phyloP scores from a whole-genome alignment of 495 filamentous ascomycete species.

The Aspergillus coremiiformis region DNA sequence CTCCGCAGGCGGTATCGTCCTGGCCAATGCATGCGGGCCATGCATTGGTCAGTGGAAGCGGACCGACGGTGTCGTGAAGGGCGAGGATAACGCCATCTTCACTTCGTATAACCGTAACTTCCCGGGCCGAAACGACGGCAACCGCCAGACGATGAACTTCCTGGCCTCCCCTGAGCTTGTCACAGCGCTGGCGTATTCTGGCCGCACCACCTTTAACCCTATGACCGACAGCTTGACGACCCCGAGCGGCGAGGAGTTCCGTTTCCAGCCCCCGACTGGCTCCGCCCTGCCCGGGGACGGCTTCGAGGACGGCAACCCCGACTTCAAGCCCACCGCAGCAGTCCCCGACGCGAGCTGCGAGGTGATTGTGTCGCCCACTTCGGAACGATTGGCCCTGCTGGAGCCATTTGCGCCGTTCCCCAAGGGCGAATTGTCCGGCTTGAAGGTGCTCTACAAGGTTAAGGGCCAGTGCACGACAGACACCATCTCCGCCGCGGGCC shows the following conservation, averaged over 20 bases:
- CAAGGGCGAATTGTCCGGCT: slow-evolving; percentile 56
- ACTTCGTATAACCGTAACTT: slow-evolving; percentile 99
- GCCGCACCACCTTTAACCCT: slow-evolving; percentile 92
- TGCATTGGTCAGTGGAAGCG: slow-evolving; percentile 97
- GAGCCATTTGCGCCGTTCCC: slow-evolving; percentile 90
- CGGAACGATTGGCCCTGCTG: slow-evolving; percentile 79
- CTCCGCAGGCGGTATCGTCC: slow-evolving; percentile 75
- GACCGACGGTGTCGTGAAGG: slow-evolving; percentile 73
- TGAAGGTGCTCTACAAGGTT: slow-evolving; percentile 80
- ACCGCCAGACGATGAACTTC: slow-evolving; percentile 96
- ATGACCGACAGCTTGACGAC: slow-evolving; percentile 79
- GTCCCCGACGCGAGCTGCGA: slow-evolving; percentile 48
- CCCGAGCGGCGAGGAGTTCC: slow-evolving; percentile 74
- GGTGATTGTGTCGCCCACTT: slow-evolving; percentile 75
- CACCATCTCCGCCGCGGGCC: slow-evolving; percentile 94
- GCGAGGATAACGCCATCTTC: slow-evolving; percentile 88
- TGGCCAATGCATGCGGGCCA: slow-evolving; percentile 93
- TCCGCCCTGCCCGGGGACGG: slow-evolving; percentile 66
- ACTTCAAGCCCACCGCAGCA: slow-evolving; percentile 64
- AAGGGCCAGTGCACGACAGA: slow-evolving; percentile 97
- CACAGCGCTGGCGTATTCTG: slow-evolving; percentile 90
- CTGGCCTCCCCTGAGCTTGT: slow-evolving; percentile 93
- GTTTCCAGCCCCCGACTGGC: slow-evolving; percentile 75
- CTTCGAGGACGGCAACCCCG: slow-evolving; percentile 72
- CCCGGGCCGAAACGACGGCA: slow-evolving; percentile 93